Evolutionary conservation across 768 basidiomycete species (phyloP).

Genomic region (Mycena rosella): DNA sequence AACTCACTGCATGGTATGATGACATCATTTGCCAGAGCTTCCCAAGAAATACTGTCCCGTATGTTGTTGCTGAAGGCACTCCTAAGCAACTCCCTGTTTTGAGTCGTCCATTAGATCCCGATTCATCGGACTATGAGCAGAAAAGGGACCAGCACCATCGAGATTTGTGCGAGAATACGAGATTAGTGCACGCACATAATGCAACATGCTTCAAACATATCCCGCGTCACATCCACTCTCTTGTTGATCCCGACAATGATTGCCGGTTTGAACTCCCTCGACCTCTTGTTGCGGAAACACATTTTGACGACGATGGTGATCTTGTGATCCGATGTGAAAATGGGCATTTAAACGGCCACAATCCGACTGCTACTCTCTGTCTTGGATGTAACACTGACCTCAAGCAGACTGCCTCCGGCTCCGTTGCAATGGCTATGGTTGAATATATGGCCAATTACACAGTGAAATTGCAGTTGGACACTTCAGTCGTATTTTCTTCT

Average conservation of each 20-base stretch:
- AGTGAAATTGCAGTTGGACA: no score
- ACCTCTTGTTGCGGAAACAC: slow-evolving; percentile 1
- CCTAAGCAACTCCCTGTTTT: no score
- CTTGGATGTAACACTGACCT: slow-evolving; percentile 19
- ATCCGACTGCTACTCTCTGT: slow-evolving; percentile 20
- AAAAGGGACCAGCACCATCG: slow-evolving; percentile 5
- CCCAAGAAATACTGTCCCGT: no score
- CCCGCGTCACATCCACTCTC: no score
- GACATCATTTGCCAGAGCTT: no score
- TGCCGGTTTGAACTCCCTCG: neutral
- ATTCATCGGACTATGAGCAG: neutral
- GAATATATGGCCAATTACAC: slow-evolving; percentile 6
- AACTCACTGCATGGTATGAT: no score
- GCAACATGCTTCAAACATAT: slow-evolving; percentile 5
- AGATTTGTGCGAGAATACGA: slow-evolving; percentile 11
- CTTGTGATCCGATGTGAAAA: slow-evolving; percentile 21
- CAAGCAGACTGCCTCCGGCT: slow-evolving; percentile 32
- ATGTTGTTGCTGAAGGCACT: no score
- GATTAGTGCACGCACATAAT: slow-evolving; percentile 28
- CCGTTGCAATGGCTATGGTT: slow-evolving; percentile 34
- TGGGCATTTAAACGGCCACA: slow-evolving; percentile 29
- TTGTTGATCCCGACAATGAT: no score
- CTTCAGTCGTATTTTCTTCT: slow-evolving; percentile 26
- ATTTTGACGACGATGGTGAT: slow-evolving; percentile 23
- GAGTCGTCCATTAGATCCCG: neutral